These are phyloP conservation scores for Mycena alexandri DNA, from an alignment of 768 basidiomycete species.

Conservation along the genomic window DNA sequence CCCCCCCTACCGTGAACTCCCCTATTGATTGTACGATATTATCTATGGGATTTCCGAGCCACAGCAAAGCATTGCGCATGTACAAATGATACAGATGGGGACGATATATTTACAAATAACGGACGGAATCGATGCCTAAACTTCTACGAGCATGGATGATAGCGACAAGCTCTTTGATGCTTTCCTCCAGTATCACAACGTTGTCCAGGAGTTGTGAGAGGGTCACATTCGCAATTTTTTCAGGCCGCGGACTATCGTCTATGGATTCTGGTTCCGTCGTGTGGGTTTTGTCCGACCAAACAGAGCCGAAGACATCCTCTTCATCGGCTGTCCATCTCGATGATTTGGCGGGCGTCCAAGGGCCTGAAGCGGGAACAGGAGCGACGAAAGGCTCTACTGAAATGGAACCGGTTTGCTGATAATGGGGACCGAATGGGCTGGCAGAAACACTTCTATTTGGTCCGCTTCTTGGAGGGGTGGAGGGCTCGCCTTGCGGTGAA, in stretches of 20 bases:
- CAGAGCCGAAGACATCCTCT: slow-evolving; percentile 77
- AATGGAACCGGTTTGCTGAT: slow-evolving; percentile 80
- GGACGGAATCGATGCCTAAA: slow-evolving; percentile 86
- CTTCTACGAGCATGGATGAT: slow-evolving; percentile 87
- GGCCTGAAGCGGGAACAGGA: slow-evolving; percentile 67
- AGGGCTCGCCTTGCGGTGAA: slow-evolving; percentile 53
- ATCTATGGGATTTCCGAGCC: slow-evolving; percentile 11
- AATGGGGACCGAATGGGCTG: slow-evolving; percentile 89
- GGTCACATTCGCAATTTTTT: slow-evolving; percentile 64
- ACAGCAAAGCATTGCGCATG: slow-evolving; percentile 30
- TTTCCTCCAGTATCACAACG: slow-evolving; percentile 94
- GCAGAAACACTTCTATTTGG: slow-evolving; percentile 62
- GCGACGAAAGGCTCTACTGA: slow-evolving; percentile 78
- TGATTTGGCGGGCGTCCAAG: slow-evolving; percentile 72
- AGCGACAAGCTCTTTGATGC: slow-evolving; percentile 91
- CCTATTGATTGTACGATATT: slow-evolving; percentile 27
- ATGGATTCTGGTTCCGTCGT: slow-evolving; percentile 40
- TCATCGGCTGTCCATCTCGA: slow-evolving; percentile 69
- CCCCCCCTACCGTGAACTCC: too few species aligned
- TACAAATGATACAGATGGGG: slow-evolving; percentile 22
- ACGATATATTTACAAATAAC: slow-evolving; percentile 68
- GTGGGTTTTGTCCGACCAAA: slow-evolving; percentile 58
- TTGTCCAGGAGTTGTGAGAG: slow-evolving; percentile 92
- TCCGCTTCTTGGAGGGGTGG: slow-evolving; percentile 57
- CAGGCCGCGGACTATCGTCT: slow-evolving; percentile 47